These are phyloP conservation scores for Aspergillus tamarii DNA, from an alignment of 2,329 filamentous ascomycete genomes.

Conservation along the genomic window DNA sequence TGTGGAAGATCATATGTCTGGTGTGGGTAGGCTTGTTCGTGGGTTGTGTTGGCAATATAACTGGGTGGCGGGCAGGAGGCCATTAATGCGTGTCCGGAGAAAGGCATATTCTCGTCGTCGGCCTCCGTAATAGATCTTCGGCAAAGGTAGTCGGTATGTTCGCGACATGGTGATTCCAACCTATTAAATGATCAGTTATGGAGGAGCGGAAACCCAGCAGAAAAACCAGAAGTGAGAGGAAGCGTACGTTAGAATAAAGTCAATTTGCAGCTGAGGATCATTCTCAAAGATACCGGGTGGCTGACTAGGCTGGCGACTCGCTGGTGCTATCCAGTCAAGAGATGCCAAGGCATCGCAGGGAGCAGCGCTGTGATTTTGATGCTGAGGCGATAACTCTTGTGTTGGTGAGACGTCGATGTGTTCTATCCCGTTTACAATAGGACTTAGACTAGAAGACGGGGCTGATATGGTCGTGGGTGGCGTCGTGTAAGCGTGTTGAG, in stretches of 20 bases:
- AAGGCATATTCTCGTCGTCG: conserved; percentile 61
- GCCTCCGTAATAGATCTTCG: conserved; percentile 67
- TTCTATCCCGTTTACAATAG: conserved; percentile 30
- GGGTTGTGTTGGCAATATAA: conserved; percentile 58
- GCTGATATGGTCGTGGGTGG: conserved; percentile 23
- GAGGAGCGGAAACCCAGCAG: neutral
- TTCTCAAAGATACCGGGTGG: conserved; percentile 45
- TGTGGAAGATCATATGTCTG: conserved; percentile 80
- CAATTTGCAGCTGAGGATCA: conserved; percentile 51
- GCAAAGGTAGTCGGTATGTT: conserved; percentile 78
- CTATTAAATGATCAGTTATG: conserved; percentile 34
- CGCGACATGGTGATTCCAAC: conserved; percentile 58
- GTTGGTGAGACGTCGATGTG: conserved; percentile 32
- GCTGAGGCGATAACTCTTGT: conserved; percentile 28
- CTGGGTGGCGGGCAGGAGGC: conserved; percentile 79
- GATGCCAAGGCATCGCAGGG: conserved; percentile 29
- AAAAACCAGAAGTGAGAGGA: neutral
- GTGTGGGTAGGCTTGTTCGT: conserved; percentile 61
- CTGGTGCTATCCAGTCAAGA: conserved; percentile 28
- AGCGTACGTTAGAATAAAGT: conserved; percentile 52
- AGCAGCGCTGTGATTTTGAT: conserved; percentile 26
- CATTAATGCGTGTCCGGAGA: conserved; percentile 92
- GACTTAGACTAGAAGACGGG: conserved; percentile 32
- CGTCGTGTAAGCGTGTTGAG: conserved; percentile 36
- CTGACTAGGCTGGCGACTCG: conserved; percentile 24